These are phyloP conservation scores for Wickerhamiella musiphila DNA, from an alignment of 805 yeast genomes.

Conservation along the genomic window DNA sequence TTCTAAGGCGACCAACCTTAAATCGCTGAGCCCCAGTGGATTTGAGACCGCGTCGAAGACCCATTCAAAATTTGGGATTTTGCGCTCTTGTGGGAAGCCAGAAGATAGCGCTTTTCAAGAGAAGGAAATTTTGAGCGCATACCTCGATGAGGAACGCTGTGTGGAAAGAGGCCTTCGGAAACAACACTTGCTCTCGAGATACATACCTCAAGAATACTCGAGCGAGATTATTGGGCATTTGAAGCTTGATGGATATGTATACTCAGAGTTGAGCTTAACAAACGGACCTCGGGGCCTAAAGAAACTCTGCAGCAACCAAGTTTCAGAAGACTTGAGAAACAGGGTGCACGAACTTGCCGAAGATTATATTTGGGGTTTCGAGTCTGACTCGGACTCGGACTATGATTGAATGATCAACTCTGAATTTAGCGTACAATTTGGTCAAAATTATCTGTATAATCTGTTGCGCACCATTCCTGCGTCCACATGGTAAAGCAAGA, in stretches of 20 bases:
- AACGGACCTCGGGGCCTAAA: neutral
- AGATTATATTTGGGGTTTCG: conserved; percentile 12
- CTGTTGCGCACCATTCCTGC: no score
- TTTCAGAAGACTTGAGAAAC: conserved; percentile 9
- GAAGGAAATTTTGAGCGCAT: neutral
- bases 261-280: neutral
- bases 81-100: no score
- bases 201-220: neutral
- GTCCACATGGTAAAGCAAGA: no score
- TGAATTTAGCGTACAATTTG: conserved; percentile 1
- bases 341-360: conserved; percentile 13
- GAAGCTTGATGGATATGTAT: no score
- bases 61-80: neutral
- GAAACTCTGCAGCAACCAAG: neutral
- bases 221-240: no score
- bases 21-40: neutral
- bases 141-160: neutral
- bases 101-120: neutral
- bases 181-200: neutral
- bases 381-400: conserved; percentile 6
- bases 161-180: neutral
- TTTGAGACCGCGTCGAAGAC: neutral
- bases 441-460: no score
- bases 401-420: neutral
- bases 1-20: neutral